Evolutionary conservation across 2,329 filamentous ascomycete species (phyloP).

Genomic region (Fusarium lateritium): DNA sequence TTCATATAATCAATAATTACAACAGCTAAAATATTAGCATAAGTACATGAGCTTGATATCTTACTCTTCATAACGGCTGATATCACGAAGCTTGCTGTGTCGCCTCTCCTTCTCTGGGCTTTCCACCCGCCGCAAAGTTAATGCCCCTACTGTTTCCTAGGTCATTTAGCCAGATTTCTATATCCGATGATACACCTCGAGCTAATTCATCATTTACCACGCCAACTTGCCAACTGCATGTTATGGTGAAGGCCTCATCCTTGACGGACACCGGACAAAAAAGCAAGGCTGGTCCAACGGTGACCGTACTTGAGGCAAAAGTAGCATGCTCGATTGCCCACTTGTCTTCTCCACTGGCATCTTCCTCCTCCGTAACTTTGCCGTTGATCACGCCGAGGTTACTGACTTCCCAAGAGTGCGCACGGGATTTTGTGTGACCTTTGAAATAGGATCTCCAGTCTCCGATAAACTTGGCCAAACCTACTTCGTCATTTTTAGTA

Average conservation of each 20-base stretch:
- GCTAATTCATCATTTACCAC: constrained; percentile 19
- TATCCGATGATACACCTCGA: constrained; percentile 8
- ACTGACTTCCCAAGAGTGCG: constrained; percentile 25
- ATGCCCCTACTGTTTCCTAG: background rate
- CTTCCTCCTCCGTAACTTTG: background rate
- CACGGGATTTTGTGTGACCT: constrained; percentile 6
- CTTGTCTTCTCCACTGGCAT: rapidly evolving
- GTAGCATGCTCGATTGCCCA: constrained; percentile 16
- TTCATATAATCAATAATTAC: too few relatives aligned
- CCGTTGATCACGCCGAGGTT: constrained; percentile 29
- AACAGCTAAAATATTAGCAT: too few relatives aligned
- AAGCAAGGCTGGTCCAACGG: constrained; percentile 1
- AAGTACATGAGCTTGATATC: too few relatives aligned
- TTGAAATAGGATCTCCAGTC: constrained; percentile 23
- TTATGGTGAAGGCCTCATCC: background rate
- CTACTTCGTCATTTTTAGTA: constrained; percentile 17
- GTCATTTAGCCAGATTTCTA: constrained; percentile 13
- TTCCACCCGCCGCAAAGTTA: background rate
- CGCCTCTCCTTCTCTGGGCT: background rate
- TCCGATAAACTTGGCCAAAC: constrained; percentile 12
- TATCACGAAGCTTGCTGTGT: background rate
- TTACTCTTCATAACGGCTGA: background rate
- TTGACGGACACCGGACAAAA: constrained; percentile 14
- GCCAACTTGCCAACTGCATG: constrained; percentile 25
- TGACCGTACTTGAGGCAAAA: constrained; percentile 15